phyloP scores from a whole-genome alignment of 805 yeast genomes.

The Candida coleopterorum region DNA sequence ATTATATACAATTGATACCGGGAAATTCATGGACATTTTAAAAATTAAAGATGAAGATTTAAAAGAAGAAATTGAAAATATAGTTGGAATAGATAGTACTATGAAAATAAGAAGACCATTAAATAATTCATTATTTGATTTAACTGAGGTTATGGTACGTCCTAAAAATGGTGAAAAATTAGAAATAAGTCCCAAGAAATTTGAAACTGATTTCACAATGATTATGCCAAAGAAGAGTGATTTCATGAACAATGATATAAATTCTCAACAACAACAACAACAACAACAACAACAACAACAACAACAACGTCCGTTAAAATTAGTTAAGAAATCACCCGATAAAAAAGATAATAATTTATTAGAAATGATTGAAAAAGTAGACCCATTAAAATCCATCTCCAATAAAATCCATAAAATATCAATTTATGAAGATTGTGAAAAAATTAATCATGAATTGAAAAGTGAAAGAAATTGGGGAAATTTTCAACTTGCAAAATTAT shows the following conservation, averaged over 20 bases:
- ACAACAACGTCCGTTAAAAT: constrained; percentile 2
- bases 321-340: background rate
- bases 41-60: constrained; percentile 16
- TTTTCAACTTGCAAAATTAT: constrained; percentile 28
- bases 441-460: constrained; percentile 33
- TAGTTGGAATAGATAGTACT: constrained; percentile 28
- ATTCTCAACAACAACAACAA: too few species aligned
- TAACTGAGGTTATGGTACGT: constrained; percentile 28
- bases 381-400: constrained; percentile 36
- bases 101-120: constrained; percentile 9
- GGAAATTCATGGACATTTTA: constrained; percentile 23
- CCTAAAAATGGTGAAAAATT: constrained; percentile 8
- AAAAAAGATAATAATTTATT: constrained; percentile 19
- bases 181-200: constrained; percentile 26
- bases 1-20: constrained; percentile 25
- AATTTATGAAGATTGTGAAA: constrained; percentile 40
- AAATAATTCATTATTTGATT: constrained; percentile 18
- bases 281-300: too few species aligned
- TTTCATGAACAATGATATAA: background rate
- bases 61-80: constrained; percentile 27
- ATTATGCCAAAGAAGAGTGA: constrained; percentile 15
- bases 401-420: constrained; percentile 29
- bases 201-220: constrained; percentile 31
- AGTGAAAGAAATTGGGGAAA: constrained; percentile 36
- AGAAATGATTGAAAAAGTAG: constrained; percentile 34